Evolutionary conservation across 139 green algal genomes (phyloP).

Genomic region (Klebsormidium nitens): DNA sequence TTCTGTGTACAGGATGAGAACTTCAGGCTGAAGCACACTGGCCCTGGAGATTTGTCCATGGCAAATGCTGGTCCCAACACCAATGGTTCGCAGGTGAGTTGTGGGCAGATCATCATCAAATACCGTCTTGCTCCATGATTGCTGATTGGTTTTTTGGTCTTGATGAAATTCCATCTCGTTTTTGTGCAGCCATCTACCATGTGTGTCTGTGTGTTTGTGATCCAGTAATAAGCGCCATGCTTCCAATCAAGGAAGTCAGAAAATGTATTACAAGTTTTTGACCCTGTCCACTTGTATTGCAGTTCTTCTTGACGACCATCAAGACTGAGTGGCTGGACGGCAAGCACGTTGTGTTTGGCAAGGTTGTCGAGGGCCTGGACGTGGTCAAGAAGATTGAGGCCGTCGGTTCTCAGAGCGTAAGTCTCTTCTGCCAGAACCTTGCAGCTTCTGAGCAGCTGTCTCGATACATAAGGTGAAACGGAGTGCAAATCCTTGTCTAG

Average conservation of each 20-base stretch:
- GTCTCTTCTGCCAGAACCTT: too few species aligned
- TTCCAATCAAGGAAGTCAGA: neutral
- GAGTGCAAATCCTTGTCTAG: too few species aligned
- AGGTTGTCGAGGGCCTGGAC: slow-evolving; percentile 91
- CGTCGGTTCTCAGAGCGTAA: slow-evolving; percentile 52
- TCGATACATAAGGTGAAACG: too few species aligned
- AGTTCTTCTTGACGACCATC: slow-evolving; percentile 55
- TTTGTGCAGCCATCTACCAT: neutral
- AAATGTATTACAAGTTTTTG: neutral
- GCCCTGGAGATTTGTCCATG: slow-evolving; percentile 49
- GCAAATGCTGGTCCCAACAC: slow-evolving; percentile 60
- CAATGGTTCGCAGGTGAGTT: slow-evolving; percentile 59
- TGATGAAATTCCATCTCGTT: neutral
- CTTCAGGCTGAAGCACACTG: slow-evolving; percentile 77
- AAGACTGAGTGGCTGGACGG: slow-evolving; percentile 52
- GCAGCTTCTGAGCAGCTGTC: too few species aligned
- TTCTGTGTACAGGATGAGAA: too few species aligned
- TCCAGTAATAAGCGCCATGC: neutral
- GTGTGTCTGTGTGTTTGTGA: neutral
- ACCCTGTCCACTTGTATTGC: slow-evolving; percentile 9
- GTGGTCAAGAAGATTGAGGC: slow-evolving; percentile 87
- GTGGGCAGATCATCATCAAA: neutral
- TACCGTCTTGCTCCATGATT: neutral
- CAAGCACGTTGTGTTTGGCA: slow-evolving; percentile 90
- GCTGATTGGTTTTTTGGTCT: neutral